Base-by-base conservation (phyloP, 106 monocot genomes). In the Platanthera zijinensis region DNA sequence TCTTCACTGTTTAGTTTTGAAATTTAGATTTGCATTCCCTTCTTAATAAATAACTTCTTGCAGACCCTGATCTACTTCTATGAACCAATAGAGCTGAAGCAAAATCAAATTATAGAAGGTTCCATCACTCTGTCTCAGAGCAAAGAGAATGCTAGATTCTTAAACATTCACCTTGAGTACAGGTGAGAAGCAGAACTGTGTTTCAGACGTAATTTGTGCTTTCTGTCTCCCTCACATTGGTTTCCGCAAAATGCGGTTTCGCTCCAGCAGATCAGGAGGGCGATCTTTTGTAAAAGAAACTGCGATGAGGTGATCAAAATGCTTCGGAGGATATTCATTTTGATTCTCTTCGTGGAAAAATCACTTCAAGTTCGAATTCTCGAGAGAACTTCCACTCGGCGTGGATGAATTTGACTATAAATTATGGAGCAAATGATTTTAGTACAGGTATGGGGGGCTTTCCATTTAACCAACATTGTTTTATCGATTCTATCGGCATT, bases 41-140 rank as follows among this genome's bases (percentile, higher is more conserved):
- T 56, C 25, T 63, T 4, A 63, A 63, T 19, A 63, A n/a, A 32
- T 17, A 78, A 7, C 77, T 15, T 83, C 53, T 82, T 84, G 76
- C 91, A 99, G 99, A 99, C 99, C 18, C 53, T 99, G 57, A 74
- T 94, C 25, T 99, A 99, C 67, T 92, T 94, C 71, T 94, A 90
- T 64, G 99, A 99, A 32, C 99, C 99, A 52, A 87, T 94, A 68
- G 99, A 99, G 46, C 82, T 99, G 62, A 80, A 90, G 66, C 94
- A 94, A 83, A 92, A 94, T 51, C 90, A 99, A 81, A 74, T 90
- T 25, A 94, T 99, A 63, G 87, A 94, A 75, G 99, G 99, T n/a
- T 92, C 88, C 13, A 57, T 99, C 68, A 92, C 94, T 7, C 73
- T 99, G 9, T 92, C 89, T 64, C 99, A 99, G 61, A 99, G 92